Evolutionary conservation across 2,329 filamentous ascomycete species (phyloP).

Genomic region (Alternaria solani): DNA sequence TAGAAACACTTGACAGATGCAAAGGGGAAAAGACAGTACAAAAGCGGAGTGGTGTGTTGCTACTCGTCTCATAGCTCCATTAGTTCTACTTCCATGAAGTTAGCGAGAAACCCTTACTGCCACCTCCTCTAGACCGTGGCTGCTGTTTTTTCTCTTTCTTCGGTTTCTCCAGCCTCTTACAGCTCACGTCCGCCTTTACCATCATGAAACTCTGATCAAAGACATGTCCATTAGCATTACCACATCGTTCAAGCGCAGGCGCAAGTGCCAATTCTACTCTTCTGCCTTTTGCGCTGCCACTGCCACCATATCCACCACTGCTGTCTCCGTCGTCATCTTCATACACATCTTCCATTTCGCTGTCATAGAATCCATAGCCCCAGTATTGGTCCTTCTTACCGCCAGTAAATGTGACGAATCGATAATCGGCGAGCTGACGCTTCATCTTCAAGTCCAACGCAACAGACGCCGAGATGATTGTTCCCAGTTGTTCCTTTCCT

Average conservation of each 20-base stretch:
- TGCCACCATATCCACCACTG: conserved; percentile 20
- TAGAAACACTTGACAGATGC: not conserved
- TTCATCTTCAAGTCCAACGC: conserved; percentile 51
- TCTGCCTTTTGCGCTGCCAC: conserved; percentile 25
- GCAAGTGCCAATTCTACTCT: conserved; percentile 46
- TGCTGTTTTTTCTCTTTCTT: conserved; percentile 27
- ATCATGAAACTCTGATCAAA: conserved; percentile 50
- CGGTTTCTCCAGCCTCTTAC: conserved; percentile 38
- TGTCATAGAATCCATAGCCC: conserved; percentile 48
- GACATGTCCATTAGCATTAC: conserved; percentile 49
- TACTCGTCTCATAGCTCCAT: conserved; percentile 1
- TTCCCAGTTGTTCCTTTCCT: conserved; percentile 45
- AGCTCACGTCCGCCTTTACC: conserved; percentile 50
- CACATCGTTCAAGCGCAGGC: conserved; percentile 50
- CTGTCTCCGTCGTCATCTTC: conserved; percentile 35
- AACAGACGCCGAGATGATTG: conserved; percentile 47
- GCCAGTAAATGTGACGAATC: conserved; percentile 49
- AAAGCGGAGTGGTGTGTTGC: not conserved
- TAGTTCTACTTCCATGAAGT: conserved; percentile 18
- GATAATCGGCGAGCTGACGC: conserved; percentile 47
- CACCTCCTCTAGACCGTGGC: conserved; percentile 20
- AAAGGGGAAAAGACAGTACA: not conserved
- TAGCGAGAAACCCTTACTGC: conserved; percentile 15
- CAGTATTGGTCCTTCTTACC: conserved; percentile 43
- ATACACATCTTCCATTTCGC: conserved; percentile 50